phyloP scores from a whole-genome alignment of 805 yeast species.

The Pachysolen tannophilus region DNA sequence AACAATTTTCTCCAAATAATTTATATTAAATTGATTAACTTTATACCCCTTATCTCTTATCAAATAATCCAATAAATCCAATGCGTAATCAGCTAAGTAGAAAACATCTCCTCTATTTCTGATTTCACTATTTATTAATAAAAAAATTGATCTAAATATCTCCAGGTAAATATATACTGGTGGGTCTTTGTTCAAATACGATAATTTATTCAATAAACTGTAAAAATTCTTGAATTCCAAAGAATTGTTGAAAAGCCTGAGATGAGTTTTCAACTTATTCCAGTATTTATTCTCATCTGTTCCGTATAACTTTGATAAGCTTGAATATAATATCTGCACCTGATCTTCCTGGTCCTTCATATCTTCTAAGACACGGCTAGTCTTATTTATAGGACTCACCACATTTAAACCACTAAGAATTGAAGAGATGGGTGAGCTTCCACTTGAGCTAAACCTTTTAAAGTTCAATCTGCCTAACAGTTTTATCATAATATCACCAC shows the following conservation, averaged over 20 bases:
- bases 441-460: too few relatives aligned
- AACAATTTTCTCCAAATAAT: background rate
- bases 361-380: too few relatives aligned
- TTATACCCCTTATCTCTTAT: background rate
- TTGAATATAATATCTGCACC: too few relatives aligned
- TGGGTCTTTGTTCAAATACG: background rate
- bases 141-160: background rate
- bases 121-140: background rate
- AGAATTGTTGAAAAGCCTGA: constrained; percentile 2
- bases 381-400: too few relatives aligned
- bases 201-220: constrained; percentile 3
- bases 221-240: background rate
- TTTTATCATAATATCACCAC: too few relatives aligned
- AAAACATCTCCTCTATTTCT: background rate
- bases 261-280: background rate
- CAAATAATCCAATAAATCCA: background rate
- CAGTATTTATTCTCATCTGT: background rate
- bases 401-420: too few relatives aligned
- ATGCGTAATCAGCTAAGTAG: background rate
- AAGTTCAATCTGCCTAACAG: too few relatives aligned
- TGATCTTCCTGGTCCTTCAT: too few relatives aligned
- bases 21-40: background rate
- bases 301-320: background rate
- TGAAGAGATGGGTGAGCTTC: too few relatives aligned
- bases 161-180: background rate